Base-by-base conservation (phyloP, 2,329 filamentous ascomycete species). In the Huntiella bhutanensis region DNA sequence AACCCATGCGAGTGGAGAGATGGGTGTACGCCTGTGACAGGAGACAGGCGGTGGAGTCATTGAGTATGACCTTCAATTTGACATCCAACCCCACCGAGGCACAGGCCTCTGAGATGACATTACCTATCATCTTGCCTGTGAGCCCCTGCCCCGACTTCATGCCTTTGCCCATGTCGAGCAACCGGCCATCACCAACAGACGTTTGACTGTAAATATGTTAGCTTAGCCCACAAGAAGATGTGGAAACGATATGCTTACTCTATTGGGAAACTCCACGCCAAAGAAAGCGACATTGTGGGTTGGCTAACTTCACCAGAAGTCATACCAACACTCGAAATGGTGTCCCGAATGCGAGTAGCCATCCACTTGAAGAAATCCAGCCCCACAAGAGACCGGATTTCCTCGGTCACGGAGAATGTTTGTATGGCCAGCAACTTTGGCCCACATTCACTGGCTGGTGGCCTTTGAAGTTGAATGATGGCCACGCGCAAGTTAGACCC, bases 251-350 rank as follows among this genome's bases (percentile, higher is more conserved):
- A 41, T 22, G 64, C 73, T 56, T 64, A 79, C 75, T 80, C 72
- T 39, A 81, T 74, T 19, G 77, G 77, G 53, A 82, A 82, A 49
- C 76, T 80, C 75, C 77, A 81, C 4, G 77, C 73, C 51, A 80
- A 58, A 1, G 75, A 75, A 61, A 79, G 64, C 6, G 68, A 69
- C 44, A 80, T 60, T 28, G 22, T 28, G 7, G 22, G 6, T 28
- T 28, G 22, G 22, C 8, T 28, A 4, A 10, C 22, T 28, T 28
- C 7, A 22, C 69, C 65, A 2, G 62, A 58, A 13, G 65, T 67
- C 33, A 39, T 45, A 6, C 13, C 33, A 6, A 22, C 33, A n/a
- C 36, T 43, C 5, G 62, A 59, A 8, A 80, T 60, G 1, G 73
- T 75, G 42, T 77, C 69, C 44, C 63, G 57, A 53, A 80, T 76